Base-by-base conservation (phyloP, 2,329 filamentous ascomycete genomes). In the Fusarium staphyleae region DNA sequence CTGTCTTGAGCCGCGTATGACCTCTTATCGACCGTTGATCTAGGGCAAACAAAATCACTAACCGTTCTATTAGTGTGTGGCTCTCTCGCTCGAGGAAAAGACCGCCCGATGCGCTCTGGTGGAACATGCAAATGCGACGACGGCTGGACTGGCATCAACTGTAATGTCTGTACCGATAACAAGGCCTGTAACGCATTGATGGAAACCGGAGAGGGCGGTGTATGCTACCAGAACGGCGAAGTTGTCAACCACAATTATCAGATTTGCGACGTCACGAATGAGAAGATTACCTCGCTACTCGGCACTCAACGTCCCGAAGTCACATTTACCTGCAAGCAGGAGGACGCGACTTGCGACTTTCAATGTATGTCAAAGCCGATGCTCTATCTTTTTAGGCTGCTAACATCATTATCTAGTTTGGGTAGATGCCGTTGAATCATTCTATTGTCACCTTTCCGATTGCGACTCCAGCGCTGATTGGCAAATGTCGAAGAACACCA, bases 61-160 rank as follows among this genome's bases (percentile, higher is more conserved):
- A 66, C 46, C 3, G 12, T 40, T n/a, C 28, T 41, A 12, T 9
- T 41, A 82, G 86, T 96, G 6, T 99, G 95, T 70, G 95, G 93
- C 51, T 95, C 93, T 30, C 81, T 97, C 33, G 85, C 90, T 32
- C 88, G 91, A 66, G 93, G 92, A 60, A 82, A 83, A 63, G 87
- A 98, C 67, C 84, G 95, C 65, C 84, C 87, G 16, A 87, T 90
- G 70, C 85, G 95, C 69, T 78, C 85, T 45, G 86, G 85, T 58
- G 81, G 86, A 52, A 78, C 80, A 33, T 99, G 95, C 76, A 78
- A 91, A 34, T 99, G 95, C 74, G 89, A 93, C 69, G 90, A 96
- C 30, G 95, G 95, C 49, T 99, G 95, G 95, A 85, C 85, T 33
- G 95, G 95, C 60, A 93, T 99, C 77, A 99, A 99, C 79, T 99